Conservation (phyloP, 352 stramenopile species). For the Pythium aphanidermatum region DNA sequence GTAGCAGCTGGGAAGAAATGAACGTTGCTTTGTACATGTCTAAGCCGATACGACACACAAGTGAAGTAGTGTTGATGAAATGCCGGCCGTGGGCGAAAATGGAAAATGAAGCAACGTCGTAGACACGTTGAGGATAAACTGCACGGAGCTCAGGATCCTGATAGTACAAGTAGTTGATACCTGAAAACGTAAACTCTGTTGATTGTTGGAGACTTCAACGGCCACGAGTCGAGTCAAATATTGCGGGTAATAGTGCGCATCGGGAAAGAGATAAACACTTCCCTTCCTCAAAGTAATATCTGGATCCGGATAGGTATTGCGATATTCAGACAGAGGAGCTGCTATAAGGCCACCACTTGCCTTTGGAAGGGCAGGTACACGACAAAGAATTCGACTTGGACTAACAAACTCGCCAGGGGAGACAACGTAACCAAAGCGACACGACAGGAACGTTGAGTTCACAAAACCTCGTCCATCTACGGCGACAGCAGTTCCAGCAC, state of each 20-base stretch:
- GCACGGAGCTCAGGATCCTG: constrained; percentile 66
- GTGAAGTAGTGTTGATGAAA: constrained; percentile 91
- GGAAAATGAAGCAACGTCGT: constrained; percentile 32
- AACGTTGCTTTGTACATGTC: constrained; percentile 81
- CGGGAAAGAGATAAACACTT: constrained; percentile 75
- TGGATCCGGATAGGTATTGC: constrained; percentile 53
- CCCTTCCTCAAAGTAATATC: constrained; percentile 28
- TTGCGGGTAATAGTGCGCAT: constrained; percentile 82
- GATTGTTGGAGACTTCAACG: constrained; percentile 95
- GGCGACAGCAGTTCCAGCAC: constrained; percentile 76
- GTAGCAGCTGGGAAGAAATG: constrained; percentile 71
- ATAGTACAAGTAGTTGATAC: constrained; percentile 92
- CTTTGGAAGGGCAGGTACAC: constrained; percentile 59
- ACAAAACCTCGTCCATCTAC: constrained; percentile 86
- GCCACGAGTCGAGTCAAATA: constrained; percentile 84
- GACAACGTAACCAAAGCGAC: constrained; percentile 81
- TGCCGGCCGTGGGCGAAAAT: constrained; percentile 68
- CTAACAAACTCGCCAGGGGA: constrained; percentile 82
- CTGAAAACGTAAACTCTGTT: constrained; percentile 92
- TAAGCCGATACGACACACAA: constrained; percentile 88
- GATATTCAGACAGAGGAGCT: constrained; percentile 66
- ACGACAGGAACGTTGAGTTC: constrained; percentile 80
- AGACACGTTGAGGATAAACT: constrained; percentile 53
- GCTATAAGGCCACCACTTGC: constrained; percentile 49
- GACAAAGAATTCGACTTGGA: constrained; percentile 77